These are phyloP conservation scores for Lupinus albus DNA, from an alignment of 306 rosid species.

Conservation along the genomic window DNA sequence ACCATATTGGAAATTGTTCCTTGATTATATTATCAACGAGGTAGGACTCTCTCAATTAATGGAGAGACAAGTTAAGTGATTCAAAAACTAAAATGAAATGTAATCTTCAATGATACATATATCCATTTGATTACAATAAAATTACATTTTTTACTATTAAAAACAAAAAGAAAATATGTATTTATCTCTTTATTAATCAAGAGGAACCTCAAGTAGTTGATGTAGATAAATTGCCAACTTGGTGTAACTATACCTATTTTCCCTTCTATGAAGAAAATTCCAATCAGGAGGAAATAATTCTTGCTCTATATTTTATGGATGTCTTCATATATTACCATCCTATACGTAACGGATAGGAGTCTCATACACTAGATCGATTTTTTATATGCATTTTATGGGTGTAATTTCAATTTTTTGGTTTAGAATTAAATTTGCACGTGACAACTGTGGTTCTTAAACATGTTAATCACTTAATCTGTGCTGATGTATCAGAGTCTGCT, in stretches of 20 bases:
- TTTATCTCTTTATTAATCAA: no score
- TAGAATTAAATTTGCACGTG: slow-evolving; percentile 43
- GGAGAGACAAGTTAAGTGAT: no score
- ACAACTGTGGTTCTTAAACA: slow-evolving; percentile 30
- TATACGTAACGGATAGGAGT: no score
- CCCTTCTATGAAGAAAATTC: slow-evolving; percentile 3
- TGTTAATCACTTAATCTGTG: slow-evolving; percentile 48
- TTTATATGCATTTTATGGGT: neutral
- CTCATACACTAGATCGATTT: no score
- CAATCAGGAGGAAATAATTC: neutral
- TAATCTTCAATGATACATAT: no score
- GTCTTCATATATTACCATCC: no score
- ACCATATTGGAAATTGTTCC: slow-evolving; percentile 20
- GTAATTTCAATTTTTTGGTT: slow-evolving; percentile 20
- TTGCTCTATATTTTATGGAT: neutral
- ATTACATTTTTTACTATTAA: no score
- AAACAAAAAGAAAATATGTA: no score
- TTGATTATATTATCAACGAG: slow-evolving; percentile 19
- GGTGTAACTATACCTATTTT: neutral
- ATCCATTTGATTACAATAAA: no score
- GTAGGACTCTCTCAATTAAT: no score
- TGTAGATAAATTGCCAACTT: slow-evolving; percentile 29
- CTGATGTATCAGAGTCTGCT: slow-evolving; percentile 38
- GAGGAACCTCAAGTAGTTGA: neutral
- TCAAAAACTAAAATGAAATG: no score